Evolutionary conservation across 2,329 filamentous ascomycete genomes (phyloP).

Genomic region (Xylariaceae sp.): DNA sequence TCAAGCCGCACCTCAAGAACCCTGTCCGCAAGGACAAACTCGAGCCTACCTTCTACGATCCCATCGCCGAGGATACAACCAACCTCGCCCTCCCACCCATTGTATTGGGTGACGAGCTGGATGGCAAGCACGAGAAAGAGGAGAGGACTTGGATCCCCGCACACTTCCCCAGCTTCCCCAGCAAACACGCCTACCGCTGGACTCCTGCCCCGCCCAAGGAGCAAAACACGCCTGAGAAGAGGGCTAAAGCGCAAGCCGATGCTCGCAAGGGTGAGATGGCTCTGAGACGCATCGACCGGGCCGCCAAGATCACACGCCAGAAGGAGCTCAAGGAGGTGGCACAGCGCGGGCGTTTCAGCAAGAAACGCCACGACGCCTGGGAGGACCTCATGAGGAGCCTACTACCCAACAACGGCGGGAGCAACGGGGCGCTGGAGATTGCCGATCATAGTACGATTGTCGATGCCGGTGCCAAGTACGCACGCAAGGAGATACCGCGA

Average conservation of each 20-base stretch:
- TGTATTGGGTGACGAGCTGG: constrained; percentile 53
- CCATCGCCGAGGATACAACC: constrained; percentile 37
- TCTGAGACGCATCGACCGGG: constrained; percentile 56
- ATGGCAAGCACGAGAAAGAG: constrained; percentile 56
- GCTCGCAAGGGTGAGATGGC: constrained; percentile 63
- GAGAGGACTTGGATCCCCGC: constrained; percentile 55
- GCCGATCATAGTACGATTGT: constrained; percentile 65
- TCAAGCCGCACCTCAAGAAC: constrained; percentile 56
- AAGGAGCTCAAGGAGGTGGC: constrained; percentile 60
- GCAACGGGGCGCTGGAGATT: constrained; percentile 46
- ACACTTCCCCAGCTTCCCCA: constrained; percentile 61
- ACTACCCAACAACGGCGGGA: constrained; percentile 37
- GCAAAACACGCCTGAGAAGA: constrained; percentile 54
- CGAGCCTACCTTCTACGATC: constrained; percentile 38
- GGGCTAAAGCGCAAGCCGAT: constrained; percentile 57
- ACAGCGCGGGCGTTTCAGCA: constrained; percentile 49
- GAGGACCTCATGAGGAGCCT: constrained; percentile 59
- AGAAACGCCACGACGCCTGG: constrained; percentile 58
- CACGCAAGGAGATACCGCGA: constrained; percentile 53
- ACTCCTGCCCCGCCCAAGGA: constrained; percentile 44
- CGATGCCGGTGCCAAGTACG: constrained; percentile 52
- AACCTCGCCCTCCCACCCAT: constrained; percentile 41
- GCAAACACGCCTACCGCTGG: constrained; percentile 62
- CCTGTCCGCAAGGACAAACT: constrained; percentile 44
- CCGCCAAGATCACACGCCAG: constrained; percentile 62